Percentiles rank a stretch among this genome's conserved stretches.
Evolutionary conservation across 1,139 yeast species (phyloP).

Genomic region (Candida smagusa): DNA sequence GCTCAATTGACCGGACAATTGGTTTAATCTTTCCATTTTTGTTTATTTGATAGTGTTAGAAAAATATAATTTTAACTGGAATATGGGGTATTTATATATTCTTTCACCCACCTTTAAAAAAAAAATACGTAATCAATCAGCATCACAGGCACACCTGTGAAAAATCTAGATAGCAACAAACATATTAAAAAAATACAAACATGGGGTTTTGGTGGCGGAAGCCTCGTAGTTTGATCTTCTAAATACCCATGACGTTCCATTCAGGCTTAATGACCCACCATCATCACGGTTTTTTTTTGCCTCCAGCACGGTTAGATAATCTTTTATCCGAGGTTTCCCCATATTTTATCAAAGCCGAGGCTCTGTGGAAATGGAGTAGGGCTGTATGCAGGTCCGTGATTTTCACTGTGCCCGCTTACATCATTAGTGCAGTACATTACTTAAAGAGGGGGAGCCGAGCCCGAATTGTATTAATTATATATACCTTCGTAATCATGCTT

Average conservation of each 20-base stretch:
- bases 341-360: background rate
- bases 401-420: too few species aligned
- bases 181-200: background rate
- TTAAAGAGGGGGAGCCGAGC: too few species aligned
- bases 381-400: too few species aligned
- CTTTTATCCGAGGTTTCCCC: background rate
- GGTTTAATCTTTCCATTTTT: conserved; percentile 59
- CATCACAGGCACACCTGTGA: conserved; percentile 6
- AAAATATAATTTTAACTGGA: background rate
- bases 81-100: conserved; percentile 10
- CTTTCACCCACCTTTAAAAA: conserved; percentile 1
- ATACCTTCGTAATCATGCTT: conserved; percentile 20
- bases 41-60: background rate
- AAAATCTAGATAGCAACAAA: conserved; percentile 1
- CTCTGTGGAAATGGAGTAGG: too few species aligned
- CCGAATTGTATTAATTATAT: too few species aligned
- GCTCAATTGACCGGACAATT: conserved; percentile 54
- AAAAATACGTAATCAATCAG: background rate
- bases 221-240: too few species aligned
- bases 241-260: too few species aligned
- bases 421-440: too few species aligned
- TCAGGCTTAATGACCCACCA: too few species aligned
- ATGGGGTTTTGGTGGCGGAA: too few species aligned
- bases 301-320: too few species aligned
- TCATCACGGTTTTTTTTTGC: too few species aligned